A percentile compares a stretch with the other conserved stretches of the same genome.
Evolutionary conservation across 768 basidiomycete genomes (phyloP).

Genomic region (Naganishia vishniacii): DNA sequence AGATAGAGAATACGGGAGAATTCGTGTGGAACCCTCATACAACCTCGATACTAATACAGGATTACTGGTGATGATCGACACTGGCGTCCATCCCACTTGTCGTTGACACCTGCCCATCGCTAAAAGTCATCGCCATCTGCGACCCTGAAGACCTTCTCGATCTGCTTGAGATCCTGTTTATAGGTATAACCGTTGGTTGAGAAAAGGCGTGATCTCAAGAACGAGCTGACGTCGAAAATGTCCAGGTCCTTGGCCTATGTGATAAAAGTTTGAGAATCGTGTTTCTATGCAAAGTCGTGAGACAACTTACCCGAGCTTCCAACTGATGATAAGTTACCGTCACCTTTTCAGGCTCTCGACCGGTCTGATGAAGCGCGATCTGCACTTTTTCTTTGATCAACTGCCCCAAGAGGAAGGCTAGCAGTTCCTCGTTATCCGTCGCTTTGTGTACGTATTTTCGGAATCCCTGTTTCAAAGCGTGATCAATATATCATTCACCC

Average conservation of each 20-base stretch:
- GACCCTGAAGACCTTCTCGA: constrained; percentile 45
- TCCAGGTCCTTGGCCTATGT: constrained; percentile 89
- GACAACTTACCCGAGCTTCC: constrained; percentile 68
- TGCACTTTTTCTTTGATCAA: constrained; percentile 88
- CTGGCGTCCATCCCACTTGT: neutral
- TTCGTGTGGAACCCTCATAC: too few species aligned
- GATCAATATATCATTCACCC: neutral
- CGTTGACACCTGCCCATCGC: too few species aligned
- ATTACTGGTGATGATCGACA: too few species aligned
- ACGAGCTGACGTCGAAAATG: constrained; percentile 81
- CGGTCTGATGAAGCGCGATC: constrained; percentile 59
- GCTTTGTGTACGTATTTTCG: constrained; percentile 95
- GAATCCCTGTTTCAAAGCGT: constrained; percentile 63
- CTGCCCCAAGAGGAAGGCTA: constrained; percentile 88
- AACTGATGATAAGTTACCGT: constrained; percentile 72
- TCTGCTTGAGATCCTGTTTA: constrained; percentile 29
- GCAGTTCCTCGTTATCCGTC: constrained; percentile 89
- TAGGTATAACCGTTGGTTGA: constrained; percentile 79
- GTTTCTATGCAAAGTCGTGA: neutral
- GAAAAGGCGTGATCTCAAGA: constrained; percentile 80
- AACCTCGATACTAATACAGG: neutral
- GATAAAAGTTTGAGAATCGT: neutral
- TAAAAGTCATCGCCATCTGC: constrained; percentile 23
- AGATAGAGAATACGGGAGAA: too few species aligned
- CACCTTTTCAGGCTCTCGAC: constrained; percentile 71